Conservation (phyloP, 2,329 filamentous ascomycete species). For the Stachybotrys chartarum region DNA sequence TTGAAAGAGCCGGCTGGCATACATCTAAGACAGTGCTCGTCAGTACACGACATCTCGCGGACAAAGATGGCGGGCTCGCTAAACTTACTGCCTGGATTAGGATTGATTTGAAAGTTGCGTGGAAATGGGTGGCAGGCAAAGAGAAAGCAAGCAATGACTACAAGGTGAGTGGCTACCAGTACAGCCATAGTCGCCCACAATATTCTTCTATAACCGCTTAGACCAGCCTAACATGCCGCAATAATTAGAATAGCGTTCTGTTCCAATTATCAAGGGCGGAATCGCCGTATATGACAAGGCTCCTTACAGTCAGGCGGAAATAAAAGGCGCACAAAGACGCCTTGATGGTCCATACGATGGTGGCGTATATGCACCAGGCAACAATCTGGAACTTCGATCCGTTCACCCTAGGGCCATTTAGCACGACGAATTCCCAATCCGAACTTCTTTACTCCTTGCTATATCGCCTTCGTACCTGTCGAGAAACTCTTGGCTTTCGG, state of each 20-base stretch:
- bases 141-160: conserved; percentile 22
- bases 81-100: conserved; percentile 29
- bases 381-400: conserved; percentile 47
- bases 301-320: conserved; percentile 36
- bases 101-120: conserved; percentile 34
- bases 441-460: neutral
- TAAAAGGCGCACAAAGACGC: conserved; percentile 45
- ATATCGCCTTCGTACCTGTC: conserved; percentile 8
- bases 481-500: conserved; percentile 31
- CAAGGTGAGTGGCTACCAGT: conserved; percentile 23
- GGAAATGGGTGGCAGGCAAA: conserved; percentile 26
- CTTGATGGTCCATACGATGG: conserved; percentile 45
- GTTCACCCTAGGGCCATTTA: conserved; percentile 26
- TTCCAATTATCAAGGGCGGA: neutral
- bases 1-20: conserved; percentile 32
- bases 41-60: conserved; percentile 18
- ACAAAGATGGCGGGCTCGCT: neutral
- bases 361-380: conserved; percentile 43
- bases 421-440: neutral
- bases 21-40: conserved; percentile 32
- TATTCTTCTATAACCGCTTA: conserved; percentile 1
- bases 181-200: conserved; percentile 22
- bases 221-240: neutral
- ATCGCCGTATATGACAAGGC: conserved; percentile 11
- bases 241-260: too few species aligned